Base-by-base conservation (phyloP, 306 rosid genomes). In the Pachyrhizus erosus region DNA sequence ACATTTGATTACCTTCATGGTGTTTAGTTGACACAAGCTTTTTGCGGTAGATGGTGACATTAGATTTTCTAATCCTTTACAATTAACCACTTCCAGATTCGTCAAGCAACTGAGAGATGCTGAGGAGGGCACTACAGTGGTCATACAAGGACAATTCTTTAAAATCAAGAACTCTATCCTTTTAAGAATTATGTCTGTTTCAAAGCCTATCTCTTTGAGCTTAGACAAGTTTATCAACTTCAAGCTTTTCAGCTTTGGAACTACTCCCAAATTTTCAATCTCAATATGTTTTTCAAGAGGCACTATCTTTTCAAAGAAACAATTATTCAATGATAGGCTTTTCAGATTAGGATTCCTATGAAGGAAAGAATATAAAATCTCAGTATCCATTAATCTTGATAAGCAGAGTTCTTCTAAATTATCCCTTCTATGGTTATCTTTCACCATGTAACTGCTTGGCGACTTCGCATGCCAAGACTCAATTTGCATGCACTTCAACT, bases 161-260 rank as follows among this genome's bases (percentile, higher is more conserved):
- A 82, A 17, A 15, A 29, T 29, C 65, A 82, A 31, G 9, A 7
- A 15, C 86, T 76, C 86, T 55, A 82, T 7, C 73, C 72, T 68
- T 20, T 43, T 13, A 43, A 82, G 78, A 15, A 55, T 2, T 9
- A 6, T 12, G 54, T 76, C 65, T 20, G 5, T 11, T 42, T 82
- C 73, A 17, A 82, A 76, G 2, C 78, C 78, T 31, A 82, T 43
- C 2, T 15, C 13, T 21, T 17, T 14, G 13, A 81, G 75, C 4
- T 7, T 0, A 46, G 26, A 26, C 5, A 73, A 10, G 54, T 60
- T 0, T 2, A 2, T 31, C 2, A 71, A 60, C 64, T 58, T 80
- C 72, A 71, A 80, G 27, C 20, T 80, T 80, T 58, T 80, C 29
- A 80, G 20, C 13, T 60, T 45, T 60, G 84, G 84, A 57, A 80